Conservation (phyloP, 176 grass and related monocot species). For the Triticum urartu region DNA sequence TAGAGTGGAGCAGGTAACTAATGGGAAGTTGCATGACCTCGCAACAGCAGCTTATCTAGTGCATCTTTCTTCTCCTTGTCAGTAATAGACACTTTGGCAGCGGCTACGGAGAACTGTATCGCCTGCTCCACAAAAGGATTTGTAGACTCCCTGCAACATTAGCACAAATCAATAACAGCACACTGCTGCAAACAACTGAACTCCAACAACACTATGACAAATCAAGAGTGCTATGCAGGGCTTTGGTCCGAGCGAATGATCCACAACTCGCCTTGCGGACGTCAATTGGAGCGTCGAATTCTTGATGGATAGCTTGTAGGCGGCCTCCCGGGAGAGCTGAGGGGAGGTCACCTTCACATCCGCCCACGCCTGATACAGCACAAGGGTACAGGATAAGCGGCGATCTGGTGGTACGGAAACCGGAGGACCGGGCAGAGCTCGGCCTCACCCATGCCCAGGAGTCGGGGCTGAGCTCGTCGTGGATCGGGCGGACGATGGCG, state of each 20-base stretch:
- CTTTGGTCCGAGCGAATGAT: background rate
- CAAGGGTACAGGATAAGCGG: background rate
- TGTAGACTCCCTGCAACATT: constrained; percentile 42
- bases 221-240: background rate
- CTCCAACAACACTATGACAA: background rate
- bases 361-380: constrained; percentile 61
- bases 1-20: background rate
- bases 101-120: constrained; percentile 71
- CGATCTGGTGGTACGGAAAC: background rate
- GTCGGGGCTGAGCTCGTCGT: constrained; percentile 54
- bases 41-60: constrained; percentile 69
- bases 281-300: constrained; percentile 64
- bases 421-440: background rate
- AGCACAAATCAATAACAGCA: background rate
- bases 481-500: constrained; percentile 64
- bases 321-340: constrained; percentile 68
- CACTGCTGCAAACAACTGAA: background rate
- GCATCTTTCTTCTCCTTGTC: constrained; percentile 60
- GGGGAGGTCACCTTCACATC: constrained; percentile 91
- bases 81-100: constrained; percentile 51
- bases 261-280: constrained; percentile 53
- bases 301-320: constrained; percentile 78
- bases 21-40: constrained; percentile 47
- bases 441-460: constrained; percentile 76
- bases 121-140: constrained; percentile 97